Base-by-base conservation (phyloP, 176 grass and related monocot species). In the Typha latifolia region DNA sequence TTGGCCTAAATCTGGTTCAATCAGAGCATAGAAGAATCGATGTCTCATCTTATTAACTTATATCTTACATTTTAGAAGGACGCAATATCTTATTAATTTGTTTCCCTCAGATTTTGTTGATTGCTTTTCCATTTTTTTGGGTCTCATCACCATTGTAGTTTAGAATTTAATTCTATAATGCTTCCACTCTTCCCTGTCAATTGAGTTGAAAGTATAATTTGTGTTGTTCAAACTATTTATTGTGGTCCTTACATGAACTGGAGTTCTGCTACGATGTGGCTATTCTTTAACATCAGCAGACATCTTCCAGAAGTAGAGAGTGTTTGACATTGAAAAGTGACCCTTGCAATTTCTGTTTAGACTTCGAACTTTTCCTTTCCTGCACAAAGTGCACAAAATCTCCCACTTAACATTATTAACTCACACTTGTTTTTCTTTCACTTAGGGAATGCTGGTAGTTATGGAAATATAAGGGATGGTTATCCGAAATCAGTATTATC, bases 401-500 rank as follows among this genome's bases (percentile, higher is more conserved):
- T 59, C 8, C 22, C 37, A 43, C 37, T 43, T 19, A 3, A 21
- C 10, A 59, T 59, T 59, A 18, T 19, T 21, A 59, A 19, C 53
- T 59, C 16, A 59, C n/a, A 21, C 16, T 59, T 59, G n/a, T 19
- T 22, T 21, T 59, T 20, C 53, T 59, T 21, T 59, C 18, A 21
- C 53, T 21, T 72, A 99, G 94, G 81, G 66, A 79, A 75, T 62
- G 72, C 72, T 4, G 47, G 67, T 74, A 55, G 72, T 49, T 82
- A 93, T 67, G 61, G 61, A 2, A 84, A 90, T 57, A 69, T 69
- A 43, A 84, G 82, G 74, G 83, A 89, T 49, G 69, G 77, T 71
- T 82, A 85, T 67, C 80, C 84, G 76, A 93, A 82, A 78, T 87
- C 94, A 63, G 81, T 78, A 70, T 83, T 99, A 63, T 77, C 81